These are phyloP conservation scores for Trametes sp. DNA, from an alignment of 1,284 basidiomycete species.

Conservation along the genomic window DNA sequence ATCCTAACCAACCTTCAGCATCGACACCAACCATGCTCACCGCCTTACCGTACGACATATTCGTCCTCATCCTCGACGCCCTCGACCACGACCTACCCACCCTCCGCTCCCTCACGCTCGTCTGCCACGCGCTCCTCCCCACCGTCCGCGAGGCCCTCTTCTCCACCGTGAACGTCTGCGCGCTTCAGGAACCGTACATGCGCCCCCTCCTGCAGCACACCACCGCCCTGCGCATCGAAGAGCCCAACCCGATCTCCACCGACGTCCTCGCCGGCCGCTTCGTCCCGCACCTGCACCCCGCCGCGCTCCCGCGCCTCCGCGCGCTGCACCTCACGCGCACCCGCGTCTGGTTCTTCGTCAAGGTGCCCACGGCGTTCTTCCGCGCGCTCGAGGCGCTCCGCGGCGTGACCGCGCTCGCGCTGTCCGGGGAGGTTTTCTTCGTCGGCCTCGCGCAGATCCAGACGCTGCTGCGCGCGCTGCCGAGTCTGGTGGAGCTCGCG, in stretches of 20 bases:
- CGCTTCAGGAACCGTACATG: neutral
- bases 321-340: neutral
- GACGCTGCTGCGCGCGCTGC: conserved; percentile 5
- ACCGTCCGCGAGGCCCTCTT: conserved; percentile 18
- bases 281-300: neutral
- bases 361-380: neutral
- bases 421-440: conserved; percentile 8
- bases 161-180: conserved; percentile 1
- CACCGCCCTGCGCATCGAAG: neutral
- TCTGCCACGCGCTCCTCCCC: conserved; percentile 9
- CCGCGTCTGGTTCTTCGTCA: neutral
- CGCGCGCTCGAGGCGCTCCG: neutral
- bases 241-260: neutral
- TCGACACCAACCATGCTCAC: neutral
- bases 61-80: neutral
- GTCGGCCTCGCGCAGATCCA: conserved; percentile 8
- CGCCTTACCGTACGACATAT: neutral
- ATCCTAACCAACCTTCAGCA: too few species aligned
- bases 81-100: conserved; percentile 4
- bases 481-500: conserved; percentile 1
- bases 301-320: neutral
- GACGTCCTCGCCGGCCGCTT: neutral
- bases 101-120: conserved; percentile 6
- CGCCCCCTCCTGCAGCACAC: neutral
- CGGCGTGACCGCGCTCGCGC: conserved; percentile 3